Evolutionary conservation across 2,329 filamentous ascomycete species (phyloP), one percentile per base, ranked within the genome.

Genomic region (Colletotrichum liriopes): DNA sequence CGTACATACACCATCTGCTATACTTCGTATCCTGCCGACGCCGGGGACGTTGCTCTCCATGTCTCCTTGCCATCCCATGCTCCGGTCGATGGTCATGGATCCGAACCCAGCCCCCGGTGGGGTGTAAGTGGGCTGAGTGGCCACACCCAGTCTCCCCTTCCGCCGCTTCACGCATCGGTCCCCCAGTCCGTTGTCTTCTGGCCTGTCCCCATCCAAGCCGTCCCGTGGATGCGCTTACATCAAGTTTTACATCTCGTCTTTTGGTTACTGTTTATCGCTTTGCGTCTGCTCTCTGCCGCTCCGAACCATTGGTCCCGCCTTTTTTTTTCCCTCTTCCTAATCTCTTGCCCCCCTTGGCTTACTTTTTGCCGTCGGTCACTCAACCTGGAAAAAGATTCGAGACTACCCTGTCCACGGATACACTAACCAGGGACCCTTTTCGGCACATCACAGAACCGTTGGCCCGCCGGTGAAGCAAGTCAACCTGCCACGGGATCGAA

Each of bases 91-190:
- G 23, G 47, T n/a, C 65, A 54, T 65, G 65, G 65, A 70, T 69
- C 52, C 70, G 47, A 26, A 14, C 52, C 59, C 65, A 64, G 47
- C 65, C 69, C 59, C 58, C 54, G 35, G 70, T 72, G 65, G 59
- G 58, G 70, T 72, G 59, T 49, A 72, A 69, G 70, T 72, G 70
- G 70, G 41, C 70, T 23, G 26, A 51, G 47, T 72, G 65, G 62
- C 65, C 65, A 72, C 65, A 65, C 65, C 45, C 47, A 37, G 6
- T 11, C n/a, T 51, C 35, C 35, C 49, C 49, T 59, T 32, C 58
- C 65, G 68, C 65, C 43, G 23, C 37, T 41, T 51, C 29, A 29
- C 43, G 47, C 51, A 67, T 61, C 64, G 49, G 8, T 39, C 59
- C 64, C 64, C 59, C 37, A 23, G 65, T 55, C 65, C 52, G 39